Conservation (phyloP, 495 filamentous ascomycete genomes). For the Aspergillus coremiiformis region DNA sequence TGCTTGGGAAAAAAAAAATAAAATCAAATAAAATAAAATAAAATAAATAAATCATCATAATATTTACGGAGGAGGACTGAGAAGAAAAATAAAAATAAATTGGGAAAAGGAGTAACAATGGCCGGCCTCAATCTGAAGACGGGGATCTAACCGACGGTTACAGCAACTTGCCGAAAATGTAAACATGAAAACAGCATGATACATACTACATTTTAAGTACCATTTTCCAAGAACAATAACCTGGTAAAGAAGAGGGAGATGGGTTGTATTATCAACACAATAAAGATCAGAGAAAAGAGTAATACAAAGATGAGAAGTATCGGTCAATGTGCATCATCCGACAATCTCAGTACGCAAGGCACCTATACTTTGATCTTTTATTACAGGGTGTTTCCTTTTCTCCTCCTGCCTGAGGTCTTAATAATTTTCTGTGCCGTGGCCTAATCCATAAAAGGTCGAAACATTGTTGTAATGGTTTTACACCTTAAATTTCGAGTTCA, state of each 20-base stretch:
- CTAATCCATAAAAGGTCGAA: not conserved
- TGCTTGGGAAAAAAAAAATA: conserved; percentile 8
- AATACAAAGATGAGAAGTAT: not conserved
- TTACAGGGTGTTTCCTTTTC: too few species aligned
- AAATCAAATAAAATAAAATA: too few species aligned
- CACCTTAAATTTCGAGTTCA: not conserved
- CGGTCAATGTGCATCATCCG: not conserved
- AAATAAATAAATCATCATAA: not conserved
- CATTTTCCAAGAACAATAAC: not conserved
- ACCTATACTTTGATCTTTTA: not conserved
- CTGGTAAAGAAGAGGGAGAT: not conserved
- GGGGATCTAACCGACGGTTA: conserved; percentile 3
- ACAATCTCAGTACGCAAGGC: not conserved
- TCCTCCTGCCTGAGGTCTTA: too few species aligned
- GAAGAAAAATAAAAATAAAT: conserved; percentile 10
- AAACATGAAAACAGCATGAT: conserved; percentile 3
- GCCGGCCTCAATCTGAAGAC: conserved; percentile 2
- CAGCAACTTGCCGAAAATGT: conserved; percentile 8
- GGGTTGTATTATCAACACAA: not conserved
- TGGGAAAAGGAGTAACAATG: not conserved
- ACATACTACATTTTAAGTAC: not conserved
- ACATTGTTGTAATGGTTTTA: conserved; percentile 4
- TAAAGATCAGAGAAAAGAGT: not conserved
- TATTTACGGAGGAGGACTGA: not conserved
- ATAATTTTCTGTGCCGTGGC: not conserved